These are phyloP conservation scores for Piper betle DNA, from an alignment of 164 flowering plant species.

Conservation along the genomic window DNA sequence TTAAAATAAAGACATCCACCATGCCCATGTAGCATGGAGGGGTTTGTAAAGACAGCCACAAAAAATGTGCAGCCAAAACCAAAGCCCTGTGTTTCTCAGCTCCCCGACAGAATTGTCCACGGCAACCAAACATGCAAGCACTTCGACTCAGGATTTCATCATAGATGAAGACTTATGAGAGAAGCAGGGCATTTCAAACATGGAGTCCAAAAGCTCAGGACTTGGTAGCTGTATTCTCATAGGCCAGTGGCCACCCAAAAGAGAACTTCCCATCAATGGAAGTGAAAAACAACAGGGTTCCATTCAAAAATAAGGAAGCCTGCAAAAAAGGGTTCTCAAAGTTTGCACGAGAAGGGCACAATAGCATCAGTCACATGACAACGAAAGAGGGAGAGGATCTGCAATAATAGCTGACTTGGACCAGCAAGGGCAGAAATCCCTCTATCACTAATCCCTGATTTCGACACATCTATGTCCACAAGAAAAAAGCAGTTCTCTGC, in stretches of 20 bases:
- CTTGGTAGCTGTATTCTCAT: constrained; percentile 8
- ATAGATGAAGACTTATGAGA: neutral
- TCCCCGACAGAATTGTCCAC: constrained; percentile 13
- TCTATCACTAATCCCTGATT: constrained; percentile 33
- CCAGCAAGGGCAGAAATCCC: constrained; percentile 39
- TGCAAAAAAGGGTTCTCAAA: constrained; percentile 43
- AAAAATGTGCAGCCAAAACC: constrained; percentile 29
- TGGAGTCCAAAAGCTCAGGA: constrained; percentile 10
- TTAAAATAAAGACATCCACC: constrained; percentile 20
- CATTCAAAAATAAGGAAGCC: constrained; percentile 17
- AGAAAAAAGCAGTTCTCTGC: constrained; percentile 45
- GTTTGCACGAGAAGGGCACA: constrained; percentile 24
- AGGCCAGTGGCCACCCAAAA: constrained; percentile 13
- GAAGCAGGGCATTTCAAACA: constrained; percentile 1
- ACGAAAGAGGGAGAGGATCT: constrained; percentile 46
- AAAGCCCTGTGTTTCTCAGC: constrained; percentile 20
- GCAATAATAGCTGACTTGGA: constrained; percentile 27
- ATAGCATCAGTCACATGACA: constrained; percentile 53
- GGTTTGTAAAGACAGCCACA: constrained; percentile 16
- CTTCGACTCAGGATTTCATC: too few relatives aligned
- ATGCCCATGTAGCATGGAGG: constrained; percentile 14
- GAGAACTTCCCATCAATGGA: constrained; percentile 11
- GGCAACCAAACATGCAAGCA: constrained; percentile 12
- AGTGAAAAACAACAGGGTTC: constrained; percentile 38
- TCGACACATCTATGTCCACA: constrained; percentile 52